phyloP scores from a whole-genome alignment of 1,284 basidiomycete genomes.

The Hemileia vastatrix region DNA sequence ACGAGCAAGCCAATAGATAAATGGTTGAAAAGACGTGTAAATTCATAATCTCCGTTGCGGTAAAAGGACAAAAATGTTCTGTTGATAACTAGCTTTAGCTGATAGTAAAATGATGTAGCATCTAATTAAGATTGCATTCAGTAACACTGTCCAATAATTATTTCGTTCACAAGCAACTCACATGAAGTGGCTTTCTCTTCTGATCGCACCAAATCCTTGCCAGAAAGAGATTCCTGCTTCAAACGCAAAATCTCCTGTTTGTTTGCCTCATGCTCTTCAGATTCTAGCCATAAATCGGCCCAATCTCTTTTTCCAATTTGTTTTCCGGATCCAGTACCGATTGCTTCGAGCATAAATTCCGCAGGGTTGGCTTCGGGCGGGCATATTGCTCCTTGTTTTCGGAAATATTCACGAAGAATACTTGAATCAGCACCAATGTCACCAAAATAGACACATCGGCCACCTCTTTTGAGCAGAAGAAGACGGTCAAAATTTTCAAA shows the following conservation, averaged over 20 bases:
- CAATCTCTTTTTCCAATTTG: constrained; percentile 46
- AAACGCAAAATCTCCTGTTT: constrained; percentile 47
- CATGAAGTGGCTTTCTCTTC: neutral
- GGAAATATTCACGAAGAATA: constrained; percentile 52
- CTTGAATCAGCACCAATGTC: constrained; percentile 51
- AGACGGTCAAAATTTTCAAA: constrained; percentile 56
- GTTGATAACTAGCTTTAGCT: constrained; percentile 62
- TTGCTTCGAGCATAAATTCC: constrained; percentile 44
- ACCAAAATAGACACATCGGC: constrained; percentile 52
- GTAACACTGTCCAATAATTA: too few relatives aligned
- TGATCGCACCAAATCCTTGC: too few relatives aligned
- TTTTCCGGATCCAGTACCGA: constrained; percentile 43
- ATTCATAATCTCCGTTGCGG: constrained; percentile 69
- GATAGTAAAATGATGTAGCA: constrained; percentile 65
- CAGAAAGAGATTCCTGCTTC: constrained; percentile 47
- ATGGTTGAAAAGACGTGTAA: constrained; percentile 62
- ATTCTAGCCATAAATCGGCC: constrained; percentile 46
- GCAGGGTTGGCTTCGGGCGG: constrained; percentile 51
- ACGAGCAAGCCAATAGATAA: constrained; percentile 61
- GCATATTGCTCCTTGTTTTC: constrained; percentile 49
- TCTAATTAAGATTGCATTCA: constrained; percentile 33
- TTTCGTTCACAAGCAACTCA: neutral
- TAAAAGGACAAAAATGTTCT: constrained; percentile 69
- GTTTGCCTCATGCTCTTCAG: constrained; percentile 40
- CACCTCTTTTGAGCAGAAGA: constrained; percentile 49